Conservation (phyloP, 108 stramenopile genomes). For the Skeletonema menzelii region DNA sequence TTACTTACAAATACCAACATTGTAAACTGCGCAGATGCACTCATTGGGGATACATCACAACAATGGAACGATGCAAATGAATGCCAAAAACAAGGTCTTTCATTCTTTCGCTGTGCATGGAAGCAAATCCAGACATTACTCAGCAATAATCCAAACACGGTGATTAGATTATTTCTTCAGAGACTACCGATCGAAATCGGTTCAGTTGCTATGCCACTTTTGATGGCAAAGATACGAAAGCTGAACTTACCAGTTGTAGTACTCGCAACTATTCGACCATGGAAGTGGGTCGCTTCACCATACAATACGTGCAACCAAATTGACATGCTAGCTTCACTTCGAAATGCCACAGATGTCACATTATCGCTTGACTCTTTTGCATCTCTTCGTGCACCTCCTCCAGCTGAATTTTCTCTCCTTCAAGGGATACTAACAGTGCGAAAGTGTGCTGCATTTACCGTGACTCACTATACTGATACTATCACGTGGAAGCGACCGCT, state of each 20-base stretch:
- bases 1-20: constrained; percentile 23
- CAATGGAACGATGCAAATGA: neutral
- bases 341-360: constrained; percentile 29
- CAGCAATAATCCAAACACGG: constrained; percentile 27
- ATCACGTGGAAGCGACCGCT: constrained; percentile 61
- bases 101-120: constrained; percentile 36
- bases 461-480: constrained; percentile 62
- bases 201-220: constrained; percentile 62
- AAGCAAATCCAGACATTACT: constrained; percentile 33
- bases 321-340: constrained; percentile 32
- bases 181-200: constrained; percentile 47
- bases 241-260: constrained; percentile 69
- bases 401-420: constrained; percentile 77
- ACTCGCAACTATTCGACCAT: constrained; percentile 57
- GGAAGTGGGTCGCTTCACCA: constrained; percentile 39
- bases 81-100: constrained; percentile 27
- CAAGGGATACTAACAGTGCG: constrained; percentile 69
- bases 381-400: constrained; percentile 60
- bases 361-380: constrained; percentile 44
- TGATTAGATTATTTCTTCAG: constrained; percentile 66
- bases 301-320: constrained; percentile 16
- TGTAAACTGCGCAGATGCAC: constrained; percentile 22
- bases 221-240: constrained; percentile 66
- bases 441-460: constrained; percentile 65
- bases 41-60: neutral